Base-by-base conservation (phyloP, 805 yeast genomes). In the Debaryomyces maramus region DNA sequence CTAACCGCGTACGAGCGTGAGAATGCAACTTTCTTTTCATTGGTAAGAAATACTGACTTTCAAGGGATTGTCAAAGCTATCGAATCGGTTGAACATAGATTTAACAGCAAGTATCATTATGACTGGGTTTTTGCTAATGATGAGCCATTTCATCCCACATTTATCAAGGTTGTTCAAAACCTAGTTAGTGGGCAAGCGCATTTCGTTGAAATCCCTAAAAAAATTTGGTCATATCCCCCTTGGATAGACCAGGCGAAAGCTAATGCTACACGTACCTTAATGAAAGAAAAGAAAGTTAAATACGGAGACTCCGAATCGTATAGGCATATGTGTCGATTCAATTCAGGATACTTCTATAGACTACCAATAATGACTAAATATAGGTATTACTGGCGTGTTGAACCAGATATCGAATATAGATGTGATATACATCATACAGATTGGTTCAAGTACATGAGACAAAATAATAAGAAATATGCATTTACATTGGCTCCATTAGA, bases 221-320 rank as follows among this genome's bases (percentile, higher is more conserved):
- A 48, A 10, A 53, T 43, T 38, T 56, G 60, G 60, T 38, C 45
- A 7, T 53, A 54, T 21, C 60, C 60, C 4, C 52, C 44, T 13
- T 53, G 52, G 52, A 50, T 56, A 8, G 56, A 54, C 42, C 35
- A 32, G 22, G 48, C 47, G 11, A 48, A 47, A 32, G 73, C 76
- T 34, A 50, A 53, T 7, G 41, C 46, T 13, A 46, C 53, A 10
- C 46, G 65, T 48, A 41, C 46, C 4, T 45, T 52, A 21, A 45
- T 67, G 55, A 46, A 48, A 9, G 40, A 53, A 21, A 47, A 47
- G 6, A 45, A 48, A 5, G 52, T 74, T 49, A 65, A 68, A 40
- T 74, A 74, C 37, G 60, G 59, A 8, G 56, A 43, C 20, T 50
- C 51, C 15, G 58, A 50, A 36, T 44, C 50, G 6, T 56, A 55